Evolutionary conservation across 2,329 filamentous ascomycete species (phyloP).

Genomic region (Colletotrichum viniferum): DNA sequence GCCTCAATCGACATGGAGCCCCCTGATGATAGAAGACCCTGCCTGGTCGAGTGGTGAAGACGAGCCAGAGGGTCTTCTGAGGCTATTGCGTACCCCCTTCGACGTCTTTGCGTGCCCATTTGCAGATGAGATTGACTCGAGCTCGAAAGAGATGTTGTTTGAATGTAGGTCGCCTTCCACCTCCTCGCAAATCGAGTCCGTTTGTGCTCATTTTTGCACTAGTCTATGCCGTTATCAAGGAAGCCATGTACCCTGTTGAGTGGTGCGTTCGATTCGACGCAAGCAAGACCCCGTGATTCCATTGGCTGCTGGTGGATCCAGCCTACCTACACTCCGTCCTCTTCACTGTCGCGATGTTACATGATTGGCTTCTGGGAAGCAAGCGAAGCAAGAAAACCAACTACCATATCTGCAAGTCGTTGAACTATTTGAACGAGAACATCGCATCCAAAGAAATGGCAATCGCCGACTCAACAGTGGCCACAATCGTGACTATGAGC

Average conservation of each 20-base stretch:
- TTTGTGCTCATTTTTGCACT: no score
- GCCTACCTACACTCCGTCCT: constrained; percentile 28
- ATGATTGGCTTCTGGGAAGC: background rate
- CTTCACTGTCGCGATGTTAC: constrained; percentile 28
- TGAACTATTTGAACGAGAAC: constrained; percentile 16
- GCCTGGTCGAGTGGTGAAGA: background rate
- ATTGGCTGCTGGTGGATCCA: constrained; percentile 30
- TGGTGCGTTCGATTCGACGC: constrained; percentile 28
- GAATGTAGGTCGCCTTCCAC: background rate
- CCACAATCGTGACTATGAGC: constrained; percentile 7
- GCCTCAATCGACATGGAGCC: background rate
- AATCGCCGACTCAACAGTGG: constrained; percentile 17
- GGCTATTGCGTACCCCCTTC: background rate
- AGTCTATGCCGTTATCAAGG: constrained; percentile 4
- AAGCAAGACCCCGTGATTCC: constrained; percentile 27
- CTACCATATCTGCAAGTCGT: constrained; percentile 2
- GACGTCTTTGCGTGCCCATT: constrained; percentile 30
- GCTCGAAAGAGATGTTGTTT: background rate
- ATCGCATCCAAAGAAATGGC: constrained; percentile 10
- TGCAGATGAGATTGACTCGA: constrained; percentile 10
- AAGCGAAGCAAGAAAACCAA: background rate
- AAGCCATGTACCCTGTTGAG: constrained; percentile 32
- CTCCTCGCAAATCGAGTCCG: no score
- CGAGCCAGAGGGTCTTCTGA: background rate
- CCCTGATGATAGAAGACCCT: background rate